Evolutionary conservation across 2,329 filamentous ascomycete species (phyloP).

Genomic region (Madurella mycetomatis): DNA sequence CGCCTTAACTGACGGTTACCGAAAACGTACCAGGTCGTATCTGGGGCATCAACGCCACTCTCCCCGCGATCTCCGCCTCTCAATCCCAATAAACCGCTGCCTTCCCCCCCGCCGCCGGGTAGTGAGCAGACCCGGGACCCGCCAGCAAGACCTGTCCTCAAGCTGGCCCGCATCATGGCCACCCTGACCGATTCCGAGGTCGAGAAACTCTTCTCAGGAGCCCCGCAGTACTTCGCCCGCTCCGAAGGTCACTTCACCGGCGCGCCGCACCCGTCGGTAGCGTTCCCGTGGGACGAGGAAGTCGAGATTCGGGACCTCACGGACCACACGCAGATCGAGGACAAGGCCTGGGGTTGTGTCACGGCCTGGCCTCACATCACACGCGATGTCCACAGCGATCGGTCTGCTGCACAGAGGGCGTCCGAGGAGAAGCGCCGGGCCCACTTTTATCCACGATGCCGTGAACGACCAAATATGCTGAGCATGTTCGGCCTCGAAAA

Average conservation of each 20-base stretch:
- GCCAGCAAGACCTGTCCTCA: conserved; percentile 43
- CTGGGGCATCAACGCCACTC: conserved; percentile 22
- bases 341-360: conserved; percentile 58
- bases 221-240: conserved; percentile 65
- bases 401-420: conserved; percentile 40
- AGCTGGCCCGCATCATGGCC: conserved; percentile 55
- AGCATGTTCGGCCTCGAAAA: conserved; percentile 68
- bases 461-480: conserved; percentile 66
- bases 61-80: conserved; percentile 37
- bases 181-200: conserved; percentile 56
- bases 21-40: conserved; percentile 16
- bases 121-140: conserved; percentile 38
- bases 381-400: conserved; percentile 42
- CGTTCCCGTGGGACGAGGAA: conserved; percentile 63
- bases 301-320: conserved; percentile 58
- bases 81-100: conserved; percentile 54
- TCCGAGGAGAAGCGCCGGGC: conserved; percentile 44
- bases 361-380: conserved; percentile 62
- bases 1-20: conserved; percentile 14
- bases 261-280: conserved; percentile 58
- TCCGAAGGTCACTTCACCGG: conserved; percentile 56
- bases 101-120: conserved; percentile 46
- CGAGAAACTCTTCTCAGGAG: conserved; percentile 69
- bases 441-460: conserved; percentile 56
- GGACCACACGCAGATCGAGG: conserved; percentile 60